Base-by-base conservation (phyloP, 192 early-diverging fungal genomes). In the Coemansia furcata region DNA sequence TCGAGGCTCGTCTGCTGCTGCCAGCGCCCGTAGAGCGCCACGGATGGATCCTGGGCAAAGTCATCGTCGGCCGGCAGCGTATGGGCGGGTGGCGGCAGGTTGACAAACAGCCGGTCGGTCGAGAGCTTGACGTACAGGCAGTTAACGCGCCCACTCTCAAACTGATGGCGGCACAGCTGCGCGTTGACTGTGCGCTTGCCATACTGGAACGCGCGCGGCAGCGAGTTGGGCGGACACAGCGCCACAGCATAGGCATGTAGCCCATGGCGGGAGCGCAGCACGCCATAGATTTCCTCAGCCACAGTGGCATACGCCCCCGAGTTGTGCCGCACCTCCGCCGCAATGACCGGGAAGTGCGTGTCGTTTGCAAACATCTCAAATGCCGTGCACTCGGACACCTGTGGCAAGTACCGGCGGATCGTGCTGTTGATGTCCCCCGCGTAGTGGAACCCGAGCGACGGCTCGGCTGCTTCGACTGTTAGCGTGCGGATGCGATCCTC, bases 1-100 rank as follows among this genome's bases (percentile, higher is more conserved):
- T 89, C 89, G 65, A 92, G 85, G 37, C 91, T 89, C 3, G 90
- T 91, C 65, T 89, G 87, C 72, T 92, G 91, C 46, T 77, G 81
- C 66, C 83, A 87, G 52, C 82, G 83, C 8, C 76, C 76, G 58
- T 75, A 83, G 17, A 63, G 57, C 37, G 73, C 73, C 12, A 80
- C 67, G 30, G 78, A 80, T 7, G 78, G 68, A 50, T 80, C 78
- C 65, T 54, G 35, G 6, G n/a, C 12, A 14, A 23, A 60, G 36
- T 15, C 60, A 14, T 63, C 29, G 26, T 54, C 50, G 69, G 85
- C 83, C 30, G 83, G 82, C 74, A 86, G 80, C 30, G 71, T 69
- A 0, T 61, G 37, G 1, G 76, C 76, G 10, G 76, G 76, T 21
- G 77, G 72, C 1, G 88, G 87, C 37, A 90, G 76, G 67, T 88